These are phyloP conservation scores for Harringtonia lauricola DNA, from an alignment of 2,329 filamentous ascomycete species.

Conservation along the genomic window DNA sequence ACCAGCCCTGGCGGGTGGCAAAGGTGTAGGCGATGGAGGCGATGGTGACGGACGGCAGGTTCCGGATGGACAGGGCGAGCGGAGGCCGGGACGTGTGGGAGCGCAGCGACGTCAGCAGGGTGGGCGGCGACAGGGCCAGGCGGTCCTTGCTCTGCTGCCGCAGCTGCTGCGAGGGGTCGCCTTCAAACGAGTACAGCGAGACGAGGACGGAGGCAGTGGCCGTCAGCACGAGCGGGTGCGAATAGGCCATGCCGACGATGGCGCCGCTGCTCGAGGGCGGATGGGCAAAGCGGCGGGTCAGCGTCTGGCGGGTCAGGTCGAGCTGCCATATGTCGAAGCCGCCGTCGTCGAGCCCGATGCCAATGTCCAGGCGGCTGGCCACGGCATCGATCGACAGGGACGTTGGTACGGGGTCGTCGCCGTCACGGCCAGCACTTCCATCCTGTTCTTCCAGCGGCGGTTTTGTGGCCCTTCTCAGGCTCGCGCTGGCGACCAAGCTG, in stretches of 20 bases:
- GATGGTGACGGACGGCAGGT: constrained; percentile 50
- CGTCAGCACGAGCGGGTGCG: constrained; percentile 66
- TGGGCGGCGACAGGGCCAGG: constrained; percentile 25
- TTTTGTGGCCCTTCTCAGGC: constrained; percentile 15
- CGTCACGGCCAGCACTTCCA: constrained; percentile 12
- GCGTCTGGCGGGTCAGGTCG: constrained; percentile 24
- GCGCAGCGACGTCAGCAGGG: constrained; percentile 64
- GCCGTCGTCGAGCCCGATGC: constrained; percentile 62
- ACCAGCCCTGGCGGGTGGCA: constrained; percentile 71
- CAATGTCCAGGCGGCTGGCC: constrained; percentile 42
- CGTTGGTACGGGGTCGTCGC: constrained; percentile 21
- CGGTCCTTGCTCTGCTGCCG: background rate
- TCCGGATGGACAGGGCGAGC: constrained; percentile 72
- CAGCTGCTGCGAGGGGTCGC: background rate
- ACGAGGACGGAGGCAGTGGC: constrained; percentile 65
- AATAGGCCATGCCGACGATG: constrained; percentile 60
- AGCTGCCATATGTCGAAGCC: constrained; percentile 61
- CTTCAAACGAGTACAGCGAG: constrained; percentile 60
- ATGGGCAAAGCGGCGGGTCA: constrained; percentile 46
- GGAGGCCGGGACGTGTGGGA: constrained; percentile 72
- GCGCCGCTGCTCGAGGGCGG: constrained; percentile 50
- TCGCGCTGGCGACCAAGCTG: constrained; percentile 41
- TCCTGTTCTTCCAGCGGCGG: background rate
- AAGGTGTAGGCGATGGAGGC: constrained; percentile 82
- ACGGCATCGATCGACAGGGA: constrained; percentile 54